Percentiles rank a stretch among this genome's conserved stretches.
These are phyloP conservation scores for Candida sanyaensis DNA, from an alignment of 1,139 yeast species.

Conservation along the genomic window DNA sequence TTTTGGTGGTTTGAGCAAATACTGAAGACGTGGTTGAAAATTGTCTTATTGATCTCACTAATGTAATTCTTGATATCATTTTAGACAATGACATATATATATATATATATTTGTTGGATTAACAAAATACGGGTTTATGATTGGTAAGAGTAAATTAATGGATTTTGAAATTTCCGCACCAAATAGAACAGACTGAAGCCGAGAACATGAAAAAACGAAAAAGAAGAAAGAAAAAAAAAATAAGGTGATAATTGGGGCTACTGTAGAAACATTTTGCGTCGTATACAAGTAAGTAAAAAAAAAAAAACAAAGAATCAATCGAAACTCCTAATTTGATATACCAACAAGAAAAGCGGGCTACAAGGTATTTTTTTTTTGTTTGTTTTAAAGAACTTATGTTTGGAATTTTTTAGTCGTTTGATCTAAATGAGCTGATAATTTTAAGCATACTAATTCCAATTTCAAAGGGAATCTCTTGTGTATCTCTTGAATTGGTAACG, in stretches of 20 bases:
- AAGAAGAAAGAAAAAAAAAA: background rate
- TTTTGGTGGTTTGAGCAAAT: background rate
- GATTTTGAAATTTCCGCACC: background rate
- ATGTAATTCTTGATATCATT: conserved; percentile 2
- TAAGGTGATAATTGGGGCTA: background rate
- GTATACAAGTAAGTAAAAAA: background rate
- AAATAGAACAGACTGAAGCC: background rate
- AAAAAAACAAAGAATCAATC: background rate
- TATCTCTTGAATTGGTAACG: conserved; percentile 61
- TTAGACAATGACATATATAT: no score
- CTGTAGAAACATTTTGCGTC: background rate
- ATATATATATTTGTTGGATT: no score
- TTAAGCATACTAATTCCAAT: conserved; percentile 52
- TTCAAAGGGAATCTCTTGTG: conserved; percentile 51
- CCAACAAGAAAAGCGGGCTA: background rate
- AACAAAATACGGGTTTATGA: background rate
- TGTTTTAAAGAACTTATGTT: background rate
- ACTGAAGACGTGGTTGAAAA: conserved; percentile 1
- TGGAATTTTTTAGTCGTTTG: conserved; percentile 9
- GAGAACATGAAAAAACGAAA: background rate
- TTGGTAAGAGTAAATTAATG: background rate
- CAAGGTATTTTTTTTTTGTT: background rate
- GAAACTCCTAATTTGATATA: background rate
- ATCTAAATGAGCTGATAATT: conserved; percentile 35
- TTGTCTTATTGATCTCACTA: background rate